Evolutionary conservation across 306 rosid species (phyloP).

Genomic region (Pyrus communis): DNA sequence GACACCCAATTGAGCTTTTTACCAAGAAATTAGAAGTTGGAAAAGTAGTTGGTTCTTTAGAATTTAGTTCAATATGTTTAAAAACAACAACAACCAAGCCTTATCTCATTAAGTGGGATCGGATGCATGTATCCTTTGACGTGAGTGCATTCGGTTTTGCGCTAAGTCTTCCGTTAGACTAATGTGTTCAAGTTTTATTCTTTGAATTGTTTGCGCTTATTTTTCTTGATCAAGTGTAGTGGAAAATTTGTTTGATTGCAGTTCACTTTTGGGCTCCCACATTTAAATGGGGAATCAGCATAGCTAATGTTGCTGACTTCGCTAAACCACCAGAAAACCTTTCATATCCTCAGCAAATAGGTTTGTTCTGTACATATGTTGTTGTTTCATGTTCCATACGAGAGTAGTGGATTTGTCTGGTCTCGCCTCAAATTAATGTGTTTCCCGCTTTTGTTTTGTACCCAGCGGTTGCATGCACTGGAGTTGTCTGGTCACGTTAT

Average conservation of each 20-base stretch:
- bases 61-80: too few relatives aligned
- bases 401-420: not conserved
- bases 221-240: too few relatives aligned
- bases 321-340: constrained; percentile 83
- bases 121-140: too few relatives aligned
- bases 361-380: constrained; percentile 25
- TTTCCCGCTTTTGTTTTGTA: constrained; percentile 11
- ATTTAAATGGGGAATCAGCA: constrained; percentile 97
- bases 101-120: too few relatives aligned
- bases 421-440: not conserved
- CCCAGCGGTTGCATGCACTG: constrained; percentile 78
- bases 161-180: too few relatives aligned
- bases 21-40: not conserved
- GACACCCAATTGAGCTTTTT: not conserved
- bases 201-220: too few relatives aligned
- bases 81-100: too few relatives aligned
- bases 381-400: not conserved
- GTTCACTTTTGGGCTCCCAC: constrained; percentile 99
- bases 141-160: too few relatives aligned
- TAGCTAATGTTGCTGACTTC: constrained; percentile 89
- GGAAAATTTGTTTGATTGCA: constrained; percentile 20
- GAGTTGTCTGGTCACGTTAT: constrained; percentile 92
- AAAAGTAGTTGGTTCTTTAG: not conserved
- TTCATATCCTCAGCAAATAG: constrained; percentile 93
- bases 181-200: too few relatives aligned